Conservation (phyloP, 768 basidiomycete species). For the Suillus bovinus region DNA sequence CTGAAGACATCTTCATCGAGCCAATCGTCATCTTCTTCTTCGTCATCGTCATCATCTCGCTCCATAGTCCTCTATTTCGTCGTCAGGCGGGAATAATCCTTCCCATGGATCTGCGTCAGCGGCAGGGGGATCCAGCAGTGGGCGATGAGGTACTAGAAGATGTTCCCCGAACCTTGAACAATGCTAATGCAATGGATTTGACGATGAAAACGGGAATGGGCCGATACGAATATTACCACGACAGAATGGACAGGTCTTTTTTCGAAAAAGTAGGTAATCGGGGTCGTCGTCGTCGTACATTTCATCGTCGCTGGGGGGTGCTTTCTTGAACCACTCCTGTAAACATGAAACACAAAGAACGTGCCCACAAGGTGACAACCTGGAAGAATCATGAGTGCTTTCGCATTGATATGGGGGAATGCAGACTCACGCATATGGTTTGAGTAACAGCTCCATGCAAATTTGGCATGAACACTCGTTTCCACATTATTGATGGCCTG, state of each 20-base stretch:
- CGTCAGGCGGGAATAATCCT: slow-evolving; percentile 58
- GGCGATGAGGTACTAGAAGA: slow-evolving; percentile 18
- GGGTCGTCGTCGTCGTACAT: slow-evolving; percentile 43
- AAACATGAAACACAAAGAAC: slow-evolving; percentile 73
- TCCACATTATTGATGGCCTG: slow-evolving; percentile 61
- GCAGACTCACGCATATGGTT: slow-evolving; percentile 63
- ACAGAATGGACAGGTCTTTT: slow-evolving; percentile 76
- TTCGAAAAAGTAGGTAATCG: slow-evolving; percentile 52
- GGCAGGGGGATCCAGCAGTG: slow-evolving; percentile 31
- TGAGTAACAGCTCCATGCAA: slow-evolving; percentile 67
- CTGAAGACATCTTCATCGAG: slow-evolving; percentile 33
- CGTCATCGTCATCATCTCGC: slow-evolving; percentile 27
- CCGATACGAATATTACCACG: slow-evolving; percentile 53
- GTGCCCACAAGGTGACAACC: slow-evolving; percentile 76
- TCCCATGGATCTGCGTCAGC: slow-evolving; percentile 65
- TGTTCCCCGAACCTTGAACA: slow-evolving; percentile 45
- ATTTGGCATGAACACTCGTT: slow-evolving; percentile 67
- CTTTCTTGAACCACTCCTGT: slow-evolving; percentile 76
- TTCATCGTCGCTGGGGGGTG: slow-evolving; percentile 50
- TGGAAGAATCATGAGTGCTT: slow-evolving; percentile 27
- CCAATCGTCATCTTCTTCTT: slow-evolving; percentile 28
- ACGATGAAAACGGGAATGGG: slow-evolving; percentile 72
- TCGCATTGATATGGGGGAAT: not conserved
- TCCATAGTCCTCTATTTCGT: slow-evolving; percentile 40
- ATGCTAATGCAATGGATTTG: slow-evolving; percentile 53